Conservation (phyloP, 345 rosid species). For the Salix suchowensis region DNA sequence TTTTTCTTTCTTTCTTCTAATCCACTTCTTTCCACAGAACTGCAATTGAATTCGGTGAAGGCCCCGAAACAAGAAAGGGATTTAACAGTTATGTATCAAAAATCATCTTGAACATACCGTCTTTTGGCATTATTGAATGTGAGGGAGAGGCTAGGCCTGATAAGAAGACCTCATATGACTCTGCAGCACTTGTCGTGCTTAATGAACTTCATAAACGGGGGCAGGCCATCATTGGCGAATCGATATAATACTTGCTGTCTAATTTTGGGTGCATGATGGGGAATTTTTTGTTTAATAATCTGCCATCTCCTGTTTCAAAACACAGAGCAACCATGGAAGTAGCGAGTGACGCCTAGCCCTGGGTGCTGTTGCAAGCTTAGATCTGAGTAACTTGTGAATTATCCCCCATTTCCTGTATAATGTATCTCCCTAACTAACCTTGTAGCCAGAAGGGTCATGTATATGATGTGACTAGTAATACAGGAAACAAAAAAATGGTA, state of each 20-base stretch:
- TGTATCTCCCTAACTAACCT: background rate
- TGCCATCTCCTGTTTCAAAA: no score
- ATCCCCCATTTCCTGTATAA: no score
- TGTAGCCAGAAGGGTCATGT: background rate
- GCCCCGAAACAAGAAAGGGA: constrained; percentile 31
- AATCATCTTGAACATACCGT: constrained; percentile 46
- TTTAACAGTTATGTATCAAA: constrained; percentile 54
- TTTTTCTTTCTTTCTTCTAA: background rate
- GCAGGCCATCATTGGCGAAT: constrained; percentile 28
- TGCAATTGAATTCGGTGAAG: constrained; percentile 42
- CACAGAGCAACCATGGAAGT: background rate
- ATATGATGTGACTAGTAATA: no score
- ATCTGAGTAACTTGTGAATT: no score
- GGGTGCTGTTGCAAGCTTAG: background rate
- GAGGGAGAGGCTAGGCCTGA: constrained; percentile 64
- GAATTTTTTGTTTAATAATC: background rate
- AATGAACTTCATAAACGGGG: constrained; percentile 54
- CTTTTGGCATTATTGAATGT: constrained; percentile 40
- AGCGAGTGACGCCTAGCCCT: background rate
- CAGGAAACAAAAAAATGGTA: no score
- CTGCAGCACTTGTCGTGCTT: constrained; percentile 62
- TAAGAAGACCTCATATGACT: constrained; percentile 77
- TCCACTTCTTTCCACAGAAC: constrained; percentile 32
- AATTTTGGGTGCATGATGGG: background rate
- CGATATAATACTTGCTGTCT: constrained; percentile 3